These are phyloP conservation scores for Exophiala spinifera DNA, from an alignment of 2,329 filamentous ascomycete species.

Conservation along the genomic window DNA sequence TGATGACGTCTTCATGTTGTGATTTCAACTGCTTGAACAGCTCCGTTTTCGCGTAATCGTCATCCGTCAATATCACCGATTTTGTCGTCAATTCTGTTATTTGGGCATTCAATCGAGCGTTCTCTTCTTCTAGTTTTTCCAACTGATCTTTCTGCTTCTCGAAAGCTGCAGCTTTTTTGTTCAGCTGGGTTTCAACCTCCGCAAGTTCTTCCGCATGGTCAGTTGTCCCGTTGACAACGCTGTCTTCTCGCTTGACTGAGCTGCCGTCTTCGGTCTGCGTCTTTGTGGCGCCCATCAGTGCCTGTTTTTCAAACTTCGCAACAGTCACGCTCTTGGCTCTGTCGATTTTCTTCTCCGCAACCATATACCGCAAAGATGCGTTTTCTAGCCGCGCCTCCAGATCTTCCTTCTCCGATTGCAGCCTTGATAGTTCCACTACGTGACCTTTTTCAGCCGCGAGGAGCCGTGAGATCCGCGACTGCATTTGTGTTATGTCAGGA, in stretches of 20 bases:
- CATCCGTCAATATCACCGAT: conserved; percentile 68
- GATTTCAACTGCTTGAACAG: conserved; percentile 88
- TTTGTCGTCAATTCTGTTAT: conserved; percentile 68
- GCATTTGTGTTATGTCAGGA: conserved; percentile 69
- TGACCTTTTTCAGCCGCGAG: conserved; percentile 80
- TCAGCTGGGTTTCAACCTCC: conserved; percentile 71
- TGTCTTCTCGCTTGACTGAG: conserved; percentile 50
- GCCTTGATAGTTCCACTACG: conserved; percentile 69
- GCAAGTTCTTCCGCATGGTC: conserved; percentile 57
- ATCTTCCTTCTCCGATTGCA: conserved; percentile 75
- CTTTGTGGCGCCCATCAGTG: conserved; percentile 63
- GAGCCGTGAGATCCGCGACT: conserved; percentile 70
- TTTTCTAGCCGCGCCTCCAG: conserved; percentile 82
- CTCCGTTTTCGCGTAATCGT: conserved; percentile 89
- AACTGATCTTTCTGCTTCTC: conserved; percentile 87
- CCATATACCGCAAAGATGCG: conserved; percentile 86
- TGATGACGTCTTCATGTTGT: conserved; percentile 89
- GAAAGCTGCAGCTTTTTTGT: conserved; percentile 71
- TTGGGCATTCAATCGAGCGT: conserved; percentile 70
- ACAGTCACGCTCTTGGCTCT: conserved; percentile 84
- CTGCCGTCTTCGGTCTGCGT: conserved; percentile 44
- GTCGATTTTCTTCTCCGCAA: conserved; percentile 92
- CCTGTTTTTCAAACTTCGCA: conserved; percentile 87
- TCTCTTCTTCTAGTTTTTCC: conserved; percentile 73
- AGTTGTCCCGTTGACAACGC: conserved; percentile 53